Evolutionary conservation across 345 rosid species (phyloP), one percentile per base, ranked within the genome.

Genomic region (Populus pruinosa): DNA sequence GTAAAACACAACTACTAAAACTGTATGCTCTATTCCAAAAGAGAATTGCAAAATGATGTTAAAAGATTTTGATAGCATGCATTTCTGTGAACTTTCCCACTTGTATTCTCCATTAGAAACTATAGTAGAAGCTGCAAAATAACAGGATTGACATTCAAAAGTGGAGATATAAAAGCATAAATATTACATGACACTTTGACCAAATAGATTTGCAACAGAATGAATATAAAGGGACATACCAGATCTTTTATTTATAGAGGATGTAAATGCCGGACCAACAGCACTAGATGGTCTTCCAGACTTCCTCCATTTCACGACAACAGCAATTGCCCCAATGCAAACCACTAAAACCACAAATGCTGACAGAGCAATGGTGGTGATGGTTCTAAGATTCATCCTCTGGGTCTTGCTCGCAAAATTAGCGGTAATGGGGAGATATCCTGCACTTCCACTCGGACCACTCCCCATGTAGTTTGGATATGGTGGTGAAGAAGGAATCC

Each of bases 401-500:
- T 87, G 89, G 85, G 78, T 91, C 87, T 88, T 90, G 82, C 81
- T 87, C 74, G 76, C 83, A 83, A 90, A 79, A 79, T 85, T 80
- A 76, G 93, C 97, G 56, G 86, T 86, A 39, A 90, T 69, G 72
- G 99, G 99, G 67, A 94, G 92, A 83, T 86, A 86, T 84, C 92
- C 90, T 67, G 79, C 55, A 83, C 86, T 91, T 81, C 82, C 95
- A 87, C 79, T 86, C 50, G 98, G 98, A 83, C 87, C 89, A 79
- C 78, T 89, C 29, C 88, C 93, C n/a, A 21, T 41, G 83, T n/a
- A 56, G 83, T 76, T 78, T 78, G 85, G 89, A 83, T 85, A 76
- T 59, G 99, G 90, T 27, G 93, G 88, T 75, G 99, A 91, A 81
- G 97, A 89, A 76, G 99, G 93, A 79, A 92, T 71, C 79, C 97